phyloP scores from a whole-genome alignment of 306 rosid species.

The Hippophae gyantsensis region DNA sequence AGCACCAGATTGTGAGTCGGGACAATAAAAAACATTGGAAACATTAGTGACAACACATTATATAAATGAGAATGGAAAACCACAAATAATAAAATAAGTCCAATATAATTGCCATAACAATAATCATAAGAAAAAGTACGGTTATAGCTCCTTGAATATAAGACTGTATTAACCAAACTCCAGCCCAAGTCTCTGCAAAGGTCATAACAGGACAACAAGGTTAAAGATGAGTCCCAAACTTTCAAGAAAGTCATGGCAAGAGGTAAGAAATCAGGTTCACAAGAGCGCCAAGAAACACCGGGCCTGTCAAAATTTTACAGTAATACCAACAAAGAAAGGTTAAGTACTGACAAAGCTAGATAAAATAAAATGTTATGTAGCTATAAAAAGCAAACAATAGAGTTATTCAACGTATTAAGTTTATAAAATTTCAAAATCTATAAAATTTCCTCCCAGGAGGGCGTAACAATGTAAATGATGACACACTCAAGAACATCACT shows the following conservation, averaged over 20 bases:
- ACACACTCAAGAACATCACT: constrained; percentile 3
- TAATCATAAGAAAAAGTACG: constrained; percentile 22
- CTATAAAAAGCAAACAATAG: constrained; percentile 5
- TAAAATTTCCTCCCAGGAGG: not conserved
- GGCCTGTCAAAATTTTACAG: constrained; percentile 84
- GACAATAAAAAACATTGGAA: constrained; percentile 24
- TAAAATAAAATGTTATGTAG: constrained; percentile 12
- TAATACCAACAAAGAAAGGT: constrained; percentile 48
- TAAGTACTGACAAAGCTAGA: constrained; percentile 40
- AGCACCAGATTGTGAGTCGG: constrained; percentile 31
- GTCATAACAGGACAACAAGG: constrained; percentile 97
- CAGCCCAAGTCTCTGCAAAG: constrained; percentile 82
- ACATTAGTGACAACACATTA: constrained; percentile 44
- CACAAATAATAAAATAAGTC: constrained; percentile 30
- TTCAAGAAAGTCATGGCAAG: constrained; percentile 99
- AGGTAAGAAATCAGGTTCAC: constrained; percentile 97
- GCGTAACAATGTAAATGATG: not conserved
- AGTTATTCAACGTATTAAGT: not conserved
- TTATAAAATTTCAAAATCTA: not conserved
- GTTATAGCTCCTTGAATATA: constrained; percentile 39
- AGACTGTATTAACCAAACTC: constrained; percentile 33
- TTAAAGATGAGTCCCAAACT: constrained; percentile 99
- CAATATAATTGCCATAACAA: constrained; percentile 34
- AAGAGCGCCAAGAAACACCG: constrained; percentile 98
- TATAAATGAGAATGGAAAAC: constrained; percentile 25